Evolutionary conservation across 257 asterid species (phyloP).

Genomic region (Lycium ferocissimum): DNA sequence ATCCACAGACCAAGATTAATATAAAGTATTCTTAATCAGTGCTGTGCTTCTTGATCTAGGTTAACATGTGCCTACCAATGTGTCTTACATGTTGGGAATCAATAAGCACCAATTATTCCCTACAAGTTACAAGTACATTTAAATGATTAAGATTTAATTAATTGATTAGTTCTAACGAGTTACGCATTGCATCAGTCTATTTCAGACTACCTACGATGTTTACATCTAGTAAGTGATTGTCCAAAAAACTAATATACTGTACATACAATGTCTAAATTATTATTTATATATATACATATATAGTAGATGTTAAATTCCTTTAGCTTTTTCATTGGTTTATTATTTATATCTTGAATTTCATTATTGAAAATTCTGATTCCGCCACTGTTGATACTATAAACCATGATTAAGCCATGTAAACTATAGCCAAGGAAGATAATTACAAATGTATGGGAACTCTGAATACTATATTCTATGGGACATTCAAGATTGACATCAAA

Average conservation of each 20-base stretch:
- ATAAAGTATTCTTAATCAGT: not conserved
- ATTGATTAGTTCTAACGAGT: not conserved
- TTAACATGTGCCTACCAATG: conserved; percentile 32
- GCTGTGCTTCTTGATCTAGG: conserved; percentile 37
- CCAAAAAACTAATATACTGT: not conserved
- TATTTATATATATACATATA: too few species aligned
- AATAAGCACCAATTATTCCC: not conserved
- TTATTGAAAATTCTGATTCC: too few species aligned
- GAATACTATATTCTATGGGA: not conserved
- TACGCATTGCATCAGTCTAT: not conserved
- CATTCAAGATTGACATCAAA: not conserved
- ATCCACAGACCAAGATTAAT: conserved; percentile 13
- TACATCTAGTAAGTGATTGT: not conserved
- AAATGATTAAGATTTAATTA: not conserved
- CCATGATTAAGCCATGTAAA: too few species aligned
- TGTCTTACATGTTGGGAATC: conserved; percentile 26
- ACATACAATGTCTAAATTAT: too few species aligned
- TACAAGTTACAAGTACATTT: not conserved
- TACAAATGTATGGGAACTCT: too few species aligned
- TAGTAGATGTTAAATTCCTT: too few species aligned
- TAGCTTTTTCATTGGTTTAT: too few species aligned
- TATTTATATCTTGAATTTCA: too few species aligned
- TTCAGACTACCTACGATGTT: not conserved
- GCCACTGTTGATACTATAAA: too few species aligned
- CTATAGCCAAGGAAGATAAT: too few species aligned